Percentiles rank a stretch among this genome's conserved stretches.
Conservation (phyloP, 2,329 filamentous ascomycete genomes). For the Aspergillus sp. region DNA sequence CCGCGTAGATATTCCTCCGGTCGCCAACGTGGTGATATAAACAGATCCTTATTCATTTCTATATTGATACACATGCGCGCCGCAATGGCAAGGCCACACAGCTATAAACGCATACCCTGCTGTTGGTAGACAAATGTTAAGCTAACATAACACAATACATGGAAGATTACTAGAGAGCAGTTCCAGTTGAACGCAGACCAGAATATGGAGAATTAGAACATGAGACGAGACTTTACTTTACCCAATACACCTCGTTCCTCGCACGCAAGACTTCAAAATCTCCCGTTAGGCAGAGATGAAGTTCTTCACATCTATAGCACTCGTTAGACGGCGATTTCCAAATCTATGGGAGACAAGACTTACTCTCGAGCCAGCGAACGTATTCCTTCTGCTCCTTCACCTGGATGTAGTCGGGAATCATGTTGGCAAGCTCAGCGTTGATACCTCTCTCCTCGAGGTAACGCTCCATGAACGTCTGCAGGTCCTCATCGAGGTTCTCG, state of each 20-base stretch:
- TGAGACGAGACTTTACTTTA: slow-evolving; percentile 9
- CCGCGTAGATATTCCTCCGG: too few relatives aligned
- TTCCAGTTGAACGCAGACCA: background rate
- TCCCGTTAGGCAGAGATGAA: slow-evolving; percentile 69
- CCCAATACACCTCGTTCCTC: background rate
- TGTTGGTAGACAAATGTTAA: slow-evolving; percentile 2
- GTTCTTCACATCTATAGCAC: slow-evolving; percentile 66
- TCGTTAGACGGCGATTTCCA: slow-evolving; percentile 9
- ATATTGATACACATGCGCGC: slow-evolving; percentile 21
- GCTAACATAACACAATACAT: slow-evolving; percentile 4
- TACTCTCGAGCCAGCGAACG: slow-evolving; percentile 77
- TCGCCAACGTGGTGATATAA: slow-evolving; percentile 4
- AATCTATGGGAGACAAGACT: slow-evolving; percentile 24
- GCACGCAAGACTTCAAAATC: background rate
- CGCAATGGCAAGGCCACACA: background rate
- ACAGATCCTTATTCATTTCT: slow-evolving; percentile 19
- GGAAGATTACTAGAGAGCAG: background rate
- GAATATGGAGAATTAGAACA: background rate
- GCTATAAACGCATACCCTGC: background rate
- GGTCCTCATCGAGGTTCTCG: slow-evolving; percentile 90
- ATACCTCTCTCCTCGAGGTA: slow-evolving; percentile 95
- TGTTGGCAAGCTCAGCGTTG: slow-evolving; percentile 79
- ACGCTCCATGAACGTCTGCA: slow-evolving; percentile 86
- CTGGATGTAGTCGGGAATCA: slow-evolving; percentile 95
- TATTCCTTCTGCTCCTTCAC: slow-evolving; percentile 99